Conservation (phyloP, 108 stramenopile species). For the Mediolabrus comicus region DNA sequence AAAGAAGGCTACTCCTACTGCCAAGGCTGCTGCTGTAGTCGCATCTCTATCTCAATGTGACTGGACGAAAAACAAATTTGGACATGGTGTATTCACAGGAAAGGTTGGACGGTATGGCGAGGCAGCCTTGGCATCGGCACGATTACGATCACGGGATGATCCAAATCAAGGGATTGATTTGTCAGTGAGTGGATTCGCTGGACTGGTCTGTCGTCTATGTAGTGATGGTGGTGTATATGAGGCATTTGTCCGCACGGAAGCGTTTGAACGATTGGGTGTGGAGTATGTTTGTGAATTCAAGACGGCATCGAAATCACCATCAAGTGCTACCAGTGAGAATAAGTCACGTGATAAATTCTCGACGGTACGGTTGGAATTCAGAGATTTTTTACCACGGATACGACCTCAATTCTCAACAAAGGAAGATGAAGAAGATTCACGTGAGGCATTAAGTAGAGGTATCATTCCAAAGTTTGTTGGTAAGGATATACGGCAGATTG, state of each 20-base stretch:
- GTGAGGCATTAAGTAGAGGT: constrained; percentile 14
- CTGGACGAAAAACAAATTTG: constrained; percentile 79
- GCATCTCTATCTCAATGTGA: constrained; percentile 42
- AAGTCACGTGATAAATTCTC: constrained; percentile 60
- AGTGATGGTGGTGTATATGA: constrained; percentile 80
- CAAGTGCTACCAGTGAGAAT: constrained; percentile 27
- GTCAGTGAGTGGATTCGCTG: constrained; percentile 65
- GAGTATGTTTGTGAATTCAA: constrained; percentile 81
- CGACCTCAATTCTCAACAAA: constrained; percentile 50
- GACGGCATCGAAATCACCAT: constrained; percentile 58
- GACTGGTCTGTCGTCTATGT: constrained; percentile 71
- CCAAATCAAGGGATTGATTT: constrained; percentile 73
- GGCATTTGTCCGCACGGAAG: constrained; percentile 66
- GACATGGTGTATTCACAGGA: constrained; percentile 78
- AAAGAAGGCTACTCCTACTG: neutral
- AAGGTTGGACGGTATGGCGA: constrained; percentile 54
- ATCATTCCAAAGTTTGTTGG: constrained; percentile 60
- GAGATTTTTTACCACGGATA: constrained; percentile 45
- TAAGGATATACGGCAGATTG: constrained; percentile 68
- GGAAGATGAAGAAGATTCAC: constrained; percentile 11
- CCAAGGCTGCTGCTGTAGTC: constrained; percentile 5
- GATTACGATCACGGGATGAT: constrained; percentile 70
- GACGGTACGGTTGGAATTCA: constrained; percentile 57
- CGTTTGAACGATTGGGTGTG: constrained; percentile 67
- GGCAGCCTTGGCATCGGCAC: constrained; percentile 66